Percentiles rank a stretch among this genome's conserved stretches.
phyloP scores from a whole-genome alignment of 1,284 basidiomycete genomes.

The Moesziomyces aphidis region DNA sequence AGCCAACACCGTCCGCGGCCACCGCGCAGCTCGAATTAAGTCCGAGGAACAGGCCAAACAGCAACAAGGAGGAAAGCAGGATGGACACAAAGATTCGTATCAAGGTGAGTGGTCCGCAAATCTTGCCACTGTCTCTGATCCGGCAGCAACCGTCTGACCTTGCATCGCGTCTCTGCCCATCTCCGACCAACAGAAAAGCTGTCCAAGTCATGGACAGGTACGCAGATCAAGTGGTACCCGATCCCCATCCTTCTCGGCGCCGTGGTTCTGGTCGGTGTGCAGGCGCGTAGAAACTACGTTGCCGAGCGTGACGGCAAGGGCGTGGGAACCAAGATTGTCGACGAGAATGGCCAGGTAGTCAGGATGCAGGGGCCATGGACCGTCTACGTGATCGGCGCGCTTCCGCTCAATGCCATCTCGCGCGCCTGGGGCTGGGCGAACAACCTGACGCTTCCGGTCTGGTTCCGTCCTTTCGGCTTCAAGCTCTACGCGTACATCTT shows the following conservation, averaged over 20 bases:
- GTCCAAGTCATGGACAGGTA: constrained; percentile 82
- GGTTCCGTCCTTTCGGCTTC: constrained; percentile 91
- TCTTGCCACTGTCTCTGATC: neutral
- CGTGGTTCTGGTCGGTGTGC: constrained; percentile 68
- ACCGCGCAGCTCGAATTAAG: constrained; percentile 49
- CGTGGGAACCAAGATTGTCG: constrained; percentile 70
- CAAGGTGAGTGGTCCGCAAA: neutral
- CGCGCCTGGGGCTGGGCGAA: constrained; percentile 96
- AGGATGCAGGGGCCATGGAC: constrained; percentile 93
- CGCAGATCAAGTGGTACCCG: constrained; percentile 94
- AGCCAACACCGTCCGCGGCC: constrained; percentile 60
- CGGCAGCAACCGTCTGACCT: neutral
- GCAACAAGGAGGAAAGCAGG: constrained; percentile 13
- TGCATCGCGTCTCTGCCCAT: constrained; percentile 1
- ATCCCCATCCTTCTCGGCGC: constrained; percentile 82
- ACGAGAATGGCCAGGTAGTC: constrained; percentile 74
- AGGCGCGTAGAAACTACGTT: constrained; percentile 77
- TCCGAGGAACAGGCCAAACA: constrained; percentile 25
- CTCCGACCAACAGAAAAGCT: constrained; percentile 57
- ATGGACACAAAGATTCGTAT: constrained; percentile 13
- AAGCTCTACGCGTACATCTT: constrained; percentile 86
- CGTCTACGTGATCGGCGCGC: constrained; percentile 93
- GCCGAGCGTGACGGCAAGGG: constrained; percentile 58
- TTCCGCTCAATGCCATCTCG: constrained; percentile 92
- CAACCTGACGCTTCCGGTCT: constrained; percentile 82